Percentiles rank a stretch among this genome's conserved stretches.
phyloP scores from a whole-genome alignment of 352 stramenopile species.

The Globisporangium middletonii region DNA sequence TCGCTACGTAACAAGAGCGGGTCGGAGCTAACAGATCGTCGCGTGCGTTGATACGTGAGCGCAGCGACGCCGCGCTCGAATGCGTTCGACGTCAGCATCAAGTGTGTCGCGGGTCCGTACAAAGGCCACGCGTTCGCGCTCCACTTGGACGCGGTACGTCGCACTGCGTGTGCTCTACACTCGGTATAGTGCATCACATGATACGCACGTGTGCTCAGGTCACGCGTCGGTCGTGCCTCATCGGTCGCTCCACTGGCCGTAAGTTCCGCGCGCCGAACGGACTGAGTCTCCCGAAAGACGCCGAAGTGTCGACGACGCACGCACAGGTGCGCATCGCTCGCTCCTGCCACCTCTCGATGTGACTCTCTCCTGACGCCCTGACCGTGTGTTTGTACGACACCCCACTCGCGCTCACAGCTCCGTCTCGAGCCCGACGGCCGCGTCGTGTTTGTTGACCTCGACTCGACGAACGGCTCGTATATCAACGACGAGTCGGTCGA shows the following conservation, averaged over 20 bases:
- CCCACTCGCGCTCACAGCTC: too few relatives aligned
- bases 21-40: too few relatives aligned
- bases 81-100: slow-evolving; percentile 44
- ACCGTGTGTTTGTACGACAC: too few relatives aligned
- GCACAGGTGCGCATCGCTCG: slow-evolving; percentile 60
- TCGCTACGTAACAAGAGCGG: too few relatives aligned
- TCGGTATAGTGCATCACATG: background rate
- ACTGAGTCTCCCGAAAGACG: slow-evolving; percentile 73
- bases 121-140: slow-evolving; percentile 53
- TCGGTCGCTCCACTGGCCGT: slow-evolving; percentile 71
- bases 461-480: slow-evolving; percentile 77
- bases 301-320: slow-evolving; percentile 78
- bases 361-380: too few relatives aligned
- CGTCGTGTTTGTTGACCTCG: slow-evolving; percentile 67
- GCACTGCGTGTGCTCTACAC: too few relatives aligned
- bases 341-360: too few relatives aligned
- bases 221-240: slow-evolving; percentile 48
- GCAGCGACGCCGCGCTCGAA: slow-evolving; percentile 25
- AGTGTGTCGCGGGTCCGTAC: slow-evolving; percentile 50
- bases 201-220: slow-evolving; percentile 13
- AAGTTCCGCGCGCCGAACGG: slow-evolving; percentile 71
- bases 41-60: too few relatives aligned
- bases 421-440: too few relatives aligned
- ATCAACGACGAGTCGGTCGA: slow-evolving; percentile 52
- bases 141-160: slow-evolving; percentile 47